A percentile compares a stretch with the other conserved stretches of the same genome.
These are phyloP conservation scores for Aspergillus niger DNA, from an alignment of 2,329 filamentous ascomycete species.

Conservation along the genomic window DNA sequence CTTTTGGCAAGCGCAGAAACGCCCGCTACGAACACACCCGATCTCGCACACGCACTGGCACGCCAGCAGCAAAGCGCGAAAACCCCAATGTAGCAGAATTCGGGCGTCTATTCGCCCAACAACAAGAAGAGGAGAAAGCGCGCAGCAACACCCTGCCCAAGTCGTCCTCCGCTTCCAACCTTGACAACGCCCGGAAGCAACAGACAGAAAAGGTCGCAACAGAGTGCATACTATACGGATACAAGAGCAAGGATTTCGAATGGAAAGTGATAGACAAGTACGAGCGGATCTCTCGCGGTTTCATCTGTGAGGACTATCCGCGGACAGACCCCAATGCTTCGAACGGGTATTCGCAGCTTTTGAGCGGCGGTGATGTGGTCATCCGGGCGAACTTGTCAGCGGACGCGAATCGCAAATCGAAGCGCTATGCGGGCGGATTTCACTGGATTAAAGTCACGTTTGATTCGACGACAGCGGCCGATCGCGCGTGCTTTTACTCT, in stretches of 20 bases:
- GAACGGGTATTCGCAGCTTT: slow-evolving; percentile 69
- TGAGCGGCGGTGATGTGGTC: slow-evolving; percentile 71
- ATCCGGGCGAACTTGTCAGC: slow-evolving; percentile 67
- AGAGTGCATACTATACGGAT: slow-evolving; percentile 85
- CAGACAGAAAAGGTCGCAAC: slow-evolving; percentile 59
- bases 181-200: slow-evolving; percentile 42
- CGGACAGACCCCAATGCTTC: slow-evolving; percentile 74
- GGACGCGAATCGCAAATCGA: slow-evolving; percentile 76
- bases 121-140: slow-evolving; percentile 47
- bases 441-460: slow-evolving; percentile 93
- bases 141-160: slow-evolving; percentile 36
- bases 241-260: slow-evolving; percentile 65
- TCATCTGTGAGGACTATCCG: slow-evolving; percentile 91
- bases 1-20: slow-evolving; percentile 59
- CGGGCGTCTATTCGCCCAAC: slow-evolving; percentile 46
- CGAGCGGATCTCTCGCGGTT: slow-evolving; percentile 76
- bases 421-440: slow-evolving; percentile 76
- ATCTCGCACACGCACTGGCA: slow-evolving; percentile 60
- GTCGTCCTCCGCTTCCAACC: slow-evolving; percentile 44
- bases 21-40: slow-evolving; percentile 46
- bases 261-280: slow-evolving; percentile 90
- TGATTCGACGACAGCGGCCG: slow-evolving; percentile 70
- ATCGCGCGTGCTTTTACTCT: slow-evolving; percentile 68
- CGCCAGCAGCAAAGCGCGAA: slow-evolving; percentile 57
- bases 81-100: slow-evolving; percentile 56